Evolutionary conservation across 2,329 filamentous ascomycete species (phyloP).

Genomic region (Botrytis porri): DNA sequence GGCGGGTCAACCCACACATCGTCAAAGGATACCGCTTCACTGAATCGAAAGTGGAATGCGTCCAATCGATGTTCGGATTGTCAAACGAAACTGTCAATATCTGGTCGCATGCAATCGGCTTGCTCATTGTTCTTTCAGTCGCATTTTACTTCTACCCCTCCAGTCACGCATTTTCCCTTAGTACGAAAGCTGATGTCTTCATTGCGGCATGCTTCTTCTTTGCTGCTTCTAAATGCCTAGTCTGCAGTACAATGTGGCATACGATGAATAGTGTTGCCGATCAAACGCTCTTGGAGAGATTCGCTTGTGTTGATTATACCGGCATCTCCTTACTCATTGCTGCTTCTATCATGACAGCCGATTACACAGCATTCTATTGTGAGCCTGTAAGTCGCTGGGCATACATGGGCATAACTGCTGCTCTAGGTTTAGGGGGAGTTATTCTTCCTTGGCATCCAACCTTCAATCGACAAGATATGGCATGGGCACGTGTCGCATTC

Average conservation of each 20-base stretch:
- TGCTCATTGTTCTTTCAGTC: constrained; percentile 81
- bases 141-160: constrained; percentile 96
- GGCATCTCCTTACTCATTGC: constrained; percentile 94
- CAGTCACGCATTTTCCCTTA: constrained; percentile 79
- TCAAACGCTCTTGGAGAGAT: constrained; percentile 83
- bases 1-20: constrained; percentile 95
- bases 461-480: constrained; percentile 91
- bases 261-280: constrained; percentile 98
- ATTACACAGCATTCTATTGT: constrained; percentile 99
- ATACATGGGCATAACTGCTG: constrained; percentile 79
- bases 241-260: constrained; percentile 96
- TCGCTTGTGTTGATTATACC: constrained; percentile 97
- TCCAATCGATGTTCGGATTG: constrained; percentile 76
- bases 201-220: constrained; percentile 95
- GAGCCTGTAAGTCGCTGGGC: constrained; percentile 82
- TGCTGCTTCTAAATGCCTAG: constrained; percentile 88
- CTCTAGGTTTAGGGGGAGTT: constrained; percentile 80
- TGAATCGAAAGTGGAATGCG: constrained; percentile 84
- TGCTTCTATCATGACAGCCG: constrained; percentile 94
- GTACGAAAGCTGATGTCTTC: constrained; percentile 82
- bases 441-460: constrained; percentile 93
- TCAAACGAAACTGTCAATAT: constrained; percentile 98
- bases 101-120: constrained; percentile 89
- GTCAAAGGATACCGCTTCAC: constrained; percentile 88
- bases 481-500: constrained; percentile 88